Evolutionary conservation across 2,329 filamentous ascomycete genomes (phyloP).

Genomic region (Neopestalotiopsis rosae): DNA sequence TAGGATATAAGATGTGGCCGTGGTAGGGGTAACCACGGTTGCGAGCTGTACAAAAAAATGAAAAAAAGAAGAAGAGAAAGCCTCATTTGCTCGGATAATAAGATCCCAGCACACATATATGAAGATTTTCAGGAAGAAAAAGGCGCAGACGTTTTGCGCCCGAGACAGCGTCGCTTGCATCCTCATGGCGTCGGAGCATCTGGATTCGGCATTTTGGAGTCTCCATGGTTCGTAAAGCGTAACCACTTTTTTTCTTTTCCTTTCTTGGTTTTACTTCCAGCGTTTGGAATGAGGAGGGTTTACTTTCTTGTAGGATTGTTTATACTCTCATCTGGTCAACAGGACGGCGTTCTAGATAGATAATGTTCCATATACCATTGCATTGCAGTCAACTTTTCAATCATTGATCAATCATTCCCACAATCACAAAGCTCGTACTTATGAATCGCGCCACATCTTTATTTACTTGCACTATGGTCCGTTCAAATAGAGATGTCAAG

Average conservation of each 20-base stretch:
- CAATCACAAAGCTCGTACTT: no score
- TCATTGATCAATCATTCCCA: no score
- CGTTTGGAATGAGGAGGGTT: background rate
- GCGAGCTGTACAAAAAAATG: background rate
- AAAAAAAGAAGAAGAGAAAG: background rate
- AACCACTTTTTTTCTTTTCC: background rate
- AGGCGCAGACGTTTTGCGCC: background rate
- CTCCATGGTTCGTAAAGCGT: constrained; percentile 2
- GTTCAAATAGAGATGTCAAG: background rate
- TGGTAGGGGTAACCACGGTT: background rate
- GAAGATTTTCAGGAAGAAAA: background rate
- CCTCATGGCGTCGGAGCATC: constrained; percentile 8
- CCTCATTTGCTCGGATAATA: background rate
- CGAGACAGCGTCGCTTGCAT: background rate
- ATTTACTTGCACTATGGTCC: no score
- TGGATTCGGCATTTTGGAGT: constrained; percentile 5
- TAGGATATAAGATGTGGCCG: constrained; percentile 8
- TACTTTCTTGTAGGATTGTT: constrained; percentile 14
- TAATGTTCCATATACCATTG: constrained; percentile 7
- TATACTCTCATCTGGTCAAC: background rate
- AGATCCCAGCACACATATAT: background rate
- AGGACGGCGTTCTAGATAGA: constrained; percentile 6
- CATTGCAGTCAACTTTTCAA: constrained; percentile 11
- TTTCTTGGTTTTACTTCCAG: constrained; percentile 1
- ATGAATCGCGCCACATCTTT: background rate